Base-by-base conservation (phyloP, 2,329 filamentous ascomycete species). In the Metarhizium robertsii region DNA sequence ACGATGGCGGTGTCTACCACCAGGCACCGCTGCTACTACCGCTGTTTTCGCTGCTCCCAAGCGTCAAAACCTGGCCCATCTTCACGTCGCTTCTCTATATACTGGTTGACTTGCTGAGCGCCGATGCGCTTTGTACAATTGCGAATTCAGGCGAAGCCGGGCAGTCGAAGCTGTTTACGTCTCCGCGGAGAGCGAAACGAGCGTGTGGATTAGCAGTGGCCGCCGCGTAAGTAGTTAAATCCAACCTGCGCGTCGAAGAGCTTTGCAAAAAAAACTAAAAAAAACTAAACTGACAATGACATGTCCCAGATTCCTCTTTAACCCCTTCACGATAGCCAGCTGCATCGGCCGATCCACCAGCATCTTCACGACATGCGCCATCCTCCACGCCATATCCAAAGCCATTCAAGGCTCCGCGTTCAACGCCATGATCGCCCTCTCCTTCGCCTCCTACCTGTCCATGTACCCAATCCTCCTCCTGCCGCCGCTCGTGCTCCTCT, bases 381-480 rank as follows among this genome's bases (percentile, higher is more conserved):
- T 96, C 62, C 82, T 97, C 34, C 84, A 89, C 60, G 88, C 92
- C 59, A 81, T 96, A 54, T 81, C 88, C 16, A 90, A 88, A 69
- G 92, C 92, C 47, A 84, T 92, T 50, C 74, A 79, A 32, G 91
- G 90, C 55, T 84, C 83, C 52, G 82, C 80, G 32, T 75, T 90
- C 62, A 88, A 86, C 58, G 84, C 91, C 54, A 87, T 96, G 75
- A 80, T 97, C 34, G 87, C 92, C 50, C 75, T 97, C 49, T 87
- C 91, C 38, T 85, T 96, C 64, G 92, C 92, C 18, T 85, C 90
- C 14, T 97, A 97, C 71, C 78, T 96, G 14, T 94, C 92, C 18
- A 86, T 99, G 73, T 96, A 96, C 66, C 94, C 94, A 1, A 76
- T 90, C 7, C 81, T 99, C 2, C 81, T 99, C 2, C 84, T 96